Percentiles rank a stretch among this genome's conserved stretches.
These are phyloP conservation scores for Pseudocercospora crystallina DNA, from an alignment of 2,329 filamentous ascomycete species.

Conservation along the genomic window DNA sequence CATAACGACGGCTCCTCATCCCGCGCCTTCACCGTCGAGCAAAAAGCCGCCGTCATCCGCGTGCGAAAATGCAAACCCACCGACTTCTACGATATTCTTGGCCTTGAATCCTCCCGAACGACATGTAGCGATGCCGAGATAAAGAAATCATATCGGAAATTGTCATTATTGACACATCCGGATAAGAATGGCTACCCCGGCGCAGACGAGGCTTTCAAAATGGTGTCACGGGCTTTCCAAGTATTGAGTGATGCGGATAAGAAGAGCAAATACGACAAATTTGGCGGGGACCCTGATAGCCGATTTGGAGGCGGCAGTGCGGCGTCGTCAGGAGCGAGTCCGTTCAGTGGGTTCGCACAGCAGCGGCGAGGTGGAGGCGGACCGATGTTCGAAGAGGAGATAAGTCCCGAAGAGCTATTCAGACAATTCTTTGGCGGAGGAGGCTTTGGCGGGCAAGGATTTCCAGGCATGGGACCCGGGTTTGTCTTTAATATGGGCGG, in stretches of 20 bases:
- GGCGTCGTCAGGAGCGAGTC: conserved; percentile 59
- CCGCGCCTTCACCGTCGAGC: conserved; percentile 80
- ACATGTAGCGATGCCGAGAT: conserved; percentile 78
- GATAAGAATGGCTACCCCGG: conserved; percentile 98
- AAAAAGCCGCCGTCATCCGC: conserved; percentile 86
- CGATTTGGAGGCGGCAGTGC: conserved; percentile 63
- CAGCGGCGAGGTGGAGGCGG: conserved; percentile 44
- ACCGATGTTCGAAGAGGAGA: conserved; percentile 81
- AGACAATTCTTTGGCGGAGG: conserved; percentile 88
- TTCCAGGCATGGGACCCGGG: conserved; percentile 54
- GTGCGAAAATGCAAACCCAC: conserved; percentile 82
- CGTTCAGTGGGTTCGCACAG: conserved; percentile 63
- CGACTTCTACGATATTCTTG: conserved; percentile 93
- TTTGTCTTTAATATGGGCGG: conserved; percentile 91
- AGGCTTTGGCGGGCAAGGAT: conserved; percentile 42
- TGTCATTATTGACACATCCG: conserved; percentile 90
- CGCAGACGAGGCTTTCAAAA: conserved; percentile 96
- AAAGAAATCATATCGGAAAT: conserved; percentile 96
- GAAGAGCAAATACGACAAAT: conserved; percentile 81
- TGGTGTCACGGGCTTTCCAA: conserved; percentile 92
- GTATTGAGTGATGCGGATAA: conserved; percentile 92
- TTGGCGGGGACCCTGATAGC: conserved; percentile 88
- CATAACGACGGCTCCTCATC: conserved; percentile 76
- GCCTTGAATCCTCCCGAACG: conserved; percentile 63
- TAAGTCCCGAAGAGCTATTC: conserved; percentile 96